phyloP scores from a whole-genome alignment of 345 rosid species.

The Camelina hispida region DNA sequence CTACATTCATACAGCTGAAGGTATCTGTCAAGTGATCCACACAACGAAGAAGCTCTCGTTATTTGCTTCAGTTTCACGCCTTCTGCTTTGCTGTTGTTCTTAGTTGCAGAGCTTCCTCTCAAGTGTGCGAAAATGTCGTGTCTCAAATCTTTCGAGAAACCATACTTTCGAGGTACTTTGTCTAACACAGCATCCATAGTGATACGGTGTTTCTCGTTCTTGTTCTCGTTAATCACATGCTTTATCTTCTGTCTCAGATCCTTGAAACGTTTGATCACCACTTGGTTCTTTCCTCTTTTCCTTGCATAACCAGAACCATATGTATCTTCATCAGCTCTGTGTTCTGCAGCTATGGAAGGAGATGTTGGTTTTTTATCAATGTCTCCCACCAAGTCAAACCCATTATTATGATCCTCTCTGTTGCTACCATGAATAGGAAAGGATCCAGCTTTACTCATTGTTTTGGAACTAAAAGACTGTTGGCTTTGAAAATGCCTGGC shows the following conservation, averaged over 20 bases:
- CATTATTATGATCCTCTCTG: slow-evolving; percentile 37
- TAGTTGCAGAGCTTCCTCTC: slow-evolving; percentile 35
- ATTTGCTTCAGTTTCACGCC: slow-evolving; percentile 37
- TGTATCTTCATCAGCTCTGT: slow-evolving; percentile 46
- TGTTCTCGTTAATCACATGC: slow-evolving; percentile 61
- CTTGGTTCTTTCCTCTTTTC: slow-evolving; percentile 49
- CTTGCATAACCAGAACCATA: slow-evolving; percentile 47
- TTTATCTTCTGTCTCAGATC: slow-evolving; percentile 71
- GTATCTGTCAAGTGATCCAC: slow-evolving; percentile 67
- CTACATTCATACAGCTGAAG: slow-evolving; percentile 62
- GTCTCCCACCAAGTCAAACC: slow-evolving; percentile 33
- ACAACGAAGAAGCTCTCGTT: slow-evolving; percentile 60
- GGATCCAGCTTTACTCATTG: slow-evolving; percentile 49
- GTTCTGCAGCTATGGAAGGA: slow-evolving; percentile 47
- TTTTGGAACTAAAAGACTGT: slow-evolving; percentile 42
- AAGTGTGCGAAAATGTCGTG: slow-evolving; percentile 45
- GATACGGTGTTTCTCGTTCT: slow-evolving; percentile 69
- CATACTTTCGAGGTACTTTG: slow-evolving; percentile 68
- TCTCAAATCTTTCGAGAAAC: slow-evolving; percentile 61
- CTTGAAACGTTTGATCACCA: slow-evolving; percentile 62
- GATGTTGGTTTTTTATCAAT: slow-evolving; percentile 36
- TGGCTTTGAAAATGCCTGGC: slow-evolving; percentile 56
- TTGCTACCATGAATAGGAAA: slow-evolving; percentile 50
- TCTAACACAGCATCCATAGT: slow-evolving; percentile 83
- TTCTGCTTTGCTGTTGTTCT: slow-evolving; percentile 38